These are phyloP conservation scores for Mangifera indica DNA, from an alignment of 345 rosid genomes.

Conservation along the genomic window DNA sequence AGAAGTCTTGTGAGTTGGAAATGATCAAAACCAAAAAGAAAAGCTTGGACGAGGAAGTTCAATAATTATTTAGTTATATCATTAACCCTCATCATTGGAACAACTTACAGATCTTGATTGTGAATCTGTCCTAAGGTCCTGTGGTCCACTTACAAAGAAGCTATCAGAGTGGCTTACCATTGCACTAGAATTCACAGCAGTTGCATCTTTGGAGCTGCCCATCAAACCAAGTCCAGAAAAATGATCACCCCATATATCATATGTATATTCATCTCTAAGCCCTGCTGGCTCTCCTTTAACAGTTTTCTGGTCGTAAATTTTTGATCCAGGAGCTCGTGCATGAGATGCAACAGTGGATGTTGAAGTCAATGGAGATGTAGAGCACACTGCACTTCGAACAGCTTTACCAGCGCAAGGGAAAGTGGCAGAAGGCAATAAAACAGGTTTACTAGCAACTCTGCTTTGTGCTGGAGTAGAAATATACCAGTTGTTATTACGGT, in stretches of 20 bases:
- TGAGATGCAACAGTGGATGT: constrained; percentile 50
- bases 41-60: neutral
- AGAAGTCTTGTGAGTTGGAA: neutral
- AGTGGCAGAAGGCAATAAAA: constrained; percentile 46
- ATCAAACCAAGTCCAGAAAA: constrained; percentile 47
- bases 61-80: constrained; percentile 27
- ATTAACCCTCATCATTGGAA: constrained; percentile 50
- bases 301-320: constrained; percentile 28
- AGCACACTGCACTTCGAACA: constrained; percentile 16
- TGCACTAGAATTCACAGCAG: constrained; percentile 35
- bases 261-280: constrained; percentile 40
- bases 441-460: constrained; percentile 31
- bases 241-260: constrained; percentile 93
- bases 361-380: constrained; percentile 40
- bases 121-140: constrained; percentile 53
- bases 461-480: constrained; percentile 19
- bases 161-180: constrained; percentile 50
- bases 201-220: constrained; percentile 41
- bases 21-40: neutral
- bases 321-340: constrained; percentile 80
- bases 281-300: constrained; percentile 30
- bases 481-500: constrained; percentile 11
- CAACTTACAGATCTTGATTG: constrained; percentile 54
- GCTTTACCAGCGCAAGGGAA: constrained; percentile 39
- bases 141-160: constrained; percentile 85